Conservation (phyloP, 495 filamentous ascomycete genomes). For the Neurospora pannonica region DNA sequence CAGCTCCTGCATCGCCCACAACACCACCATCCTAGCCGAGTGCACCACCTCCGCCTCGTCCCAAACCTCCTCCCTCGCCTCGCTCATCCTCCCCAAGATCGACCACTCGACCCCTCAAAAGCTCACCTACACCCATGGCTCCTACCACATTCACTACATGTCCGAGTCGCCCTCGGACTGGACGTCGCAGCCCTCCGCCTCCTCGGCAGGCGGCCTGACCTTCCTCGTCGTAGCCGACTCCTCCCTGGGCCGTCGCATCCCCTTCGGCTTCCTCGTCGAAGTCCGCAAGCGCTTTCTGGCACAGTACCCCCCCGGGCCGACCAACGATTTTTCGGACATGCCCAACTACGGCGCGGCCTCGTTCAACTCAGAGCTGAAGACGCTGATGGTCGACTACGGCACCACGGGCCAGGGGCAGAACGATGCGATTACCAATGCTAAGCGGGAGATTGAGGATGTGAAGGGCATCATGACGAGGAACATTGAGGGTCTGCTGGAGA, state of each 20-base stretch:
- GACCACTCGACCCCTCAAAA: constrained; percentile 70
- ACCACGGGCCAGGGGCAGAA: constrained; percentile 61
- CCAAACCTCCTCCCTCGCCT: constrained; percentile 73
- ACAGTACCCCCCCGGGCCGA: constrained; percentile 55
- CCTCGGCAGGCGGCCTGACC: constrained; percentile 67
- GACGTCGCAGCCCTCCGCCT: constrained; percentile 21
- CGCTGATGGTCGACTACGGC: constrained; percentile 76
- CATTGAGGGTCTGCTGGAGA: constrained; percentile 90
- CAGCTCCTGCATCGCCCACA: constrained; percentile 85
- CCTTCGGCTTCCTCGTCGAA: constrained; percentile 87
- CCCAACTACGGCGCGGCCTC: constrained; percentile 83
- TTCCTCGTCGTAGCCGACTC: constrained; percentile 72
- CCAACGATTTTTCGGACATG: constrained; percentile 59
- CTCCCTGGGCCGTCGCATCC: constrained; percentile 72
- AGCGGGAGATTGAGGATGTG: constrained; percentile 85
- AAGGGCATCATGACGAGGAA: constrained; percentile 97
- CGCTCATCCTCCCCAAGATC: constrained; percentile 94
- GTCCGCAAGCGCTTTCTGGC: constrained; percentile 80
- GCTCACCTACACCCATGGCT: constrained; percentile 85
- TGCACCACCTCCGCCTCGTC: constrained; percentile 73
- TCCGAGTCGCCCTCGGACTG: constrained; percentile 67
- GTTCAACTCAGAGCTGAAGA: constrained; percentile 73
- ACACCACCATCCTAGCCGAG: constrained; percentile 85
- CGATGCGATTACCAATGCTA: constrained; percentile 76
- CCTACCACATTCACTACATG: constrained; percentile 93